phyloP scores from a whole-genome alignment of 768 basidiomycete genomes.

The Hydnum rufescens region DNA sequence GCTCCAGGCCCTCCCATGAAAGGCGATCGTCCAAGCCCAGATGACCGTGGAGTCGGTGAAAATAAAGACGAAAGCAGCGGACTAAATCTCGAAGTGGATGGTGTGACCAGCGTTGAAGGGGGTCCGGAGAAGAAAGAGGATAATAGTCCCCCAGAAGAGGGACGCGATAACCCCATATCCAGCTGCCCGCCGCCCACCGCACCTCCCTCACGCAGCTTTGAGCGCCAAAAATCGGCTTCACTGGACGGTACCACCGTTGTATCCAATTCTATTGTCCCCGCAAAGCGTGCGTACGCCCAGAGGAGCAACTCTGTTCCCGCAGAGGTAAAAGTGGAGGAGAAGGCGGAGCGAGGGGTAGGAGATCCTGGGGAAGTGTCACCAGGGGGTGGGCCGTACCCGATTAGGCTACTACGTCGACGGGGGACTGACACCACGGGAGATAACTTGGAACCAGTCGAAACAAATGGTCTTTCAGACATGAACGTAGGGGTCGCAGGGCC shows the following conservation, averaged over 20 bases:
- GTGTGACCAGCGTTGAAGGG: constrained; percentile 8
- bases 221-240: background rate
- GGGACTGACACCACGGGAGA: background rate
- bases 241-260: constrained; percentile 12
- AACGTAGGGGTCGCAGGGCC: background rate
- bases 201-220: constrained; percentile 9
- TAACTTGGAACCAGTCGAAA: background rate
- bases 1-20: background rate
- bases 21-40: background rate
- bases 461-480: background rate
- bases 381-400: background rate
- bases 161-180: constrained; percentile 30
- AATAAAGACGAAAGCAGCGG: constrained; percentile 16
- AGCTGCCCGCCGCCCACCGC: constrained; percentile 58
- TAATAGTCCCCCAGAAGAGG: background rate
- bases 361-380: background rate
- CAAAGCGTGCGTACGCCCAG: constrained; percentile 19
- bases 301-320: constrained; percentile 15
- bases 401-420: background rate
- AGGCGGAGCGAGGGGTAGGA: background rate
- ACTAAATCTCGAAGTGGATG: constrained; percentile 17
- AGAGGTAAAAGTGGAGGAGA: constrained; percentile 3
- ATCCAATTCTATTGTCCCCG: constrained; percentile 17
- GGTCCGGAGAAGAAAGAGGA: constrained; percentile 2
- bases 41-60: constrained; percentile 1